Evolutionary conservation across 495 filamentous ascomycete genomes (phyloP).

Genomic region (Tuber indicum): DNA sequence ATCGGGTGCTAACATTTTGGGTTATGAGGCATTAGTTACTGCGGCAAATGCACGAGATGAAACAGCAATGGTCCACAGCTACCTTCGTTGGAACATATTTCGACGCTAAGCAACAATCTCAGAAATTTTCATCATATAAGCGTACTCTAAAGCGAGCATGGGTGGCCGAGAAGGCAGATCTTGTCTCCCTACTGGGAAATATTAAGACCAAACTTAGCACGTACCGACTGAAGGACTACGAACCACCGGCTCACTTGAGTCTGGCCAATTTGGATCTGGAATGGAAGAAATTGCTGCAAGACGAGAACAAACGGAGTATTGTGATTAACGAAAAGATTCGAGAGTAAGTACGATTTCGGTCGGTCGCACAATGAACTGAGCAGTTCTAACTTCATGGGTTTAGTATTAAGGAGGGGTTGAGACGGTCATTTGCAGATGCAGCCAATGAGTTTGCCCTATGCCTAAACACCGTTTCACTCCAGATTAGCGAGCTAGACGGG

Average conservation of each 20-base stretch:
- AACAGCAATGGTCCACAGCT: slow-evolving; percentile 65
- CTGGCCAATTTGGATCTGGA: slow-evolving; percentile 72
- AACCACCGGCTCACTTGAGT: slow-evolving; percentile 73
- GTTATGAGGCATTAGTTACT: slow-evolving; percentile 49
- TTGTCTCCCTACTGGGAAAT: slow-evolving; percentile 88
- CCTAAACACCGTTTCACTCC: slow-evolving; percentile 83
- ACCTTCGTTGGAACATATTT: slow-evolving; percentile 85
- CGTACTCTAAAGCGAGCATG: slow-evolving; percentile 79
- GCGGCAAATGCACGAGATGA: slow-evolving; percentile 63
- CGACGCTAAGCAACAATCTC: slow-evolving; percentile 82
- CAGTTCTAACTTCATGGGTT: not conserved
- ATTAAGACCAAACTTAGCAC: slow-evolving; percentile 98
- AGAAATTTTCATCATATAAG: slow-evolving; percentile 79
- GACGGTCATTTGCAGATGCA: slow-evolving; percentile 86
- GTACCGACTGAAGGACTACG: slow-evolving; percentile 82
- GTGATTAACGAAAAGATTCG: slow-evolving; percentile 96
- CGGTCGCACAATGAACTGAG: not conserved
- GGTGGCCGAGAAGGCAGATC: slow-evolving; percentile 95
- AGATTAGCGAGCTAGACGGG: slow-evolving; percentile 88
- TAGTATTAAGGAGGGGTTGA: slow-evolving; percentile 89
- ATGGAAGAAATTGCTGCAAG: slow-evolving; percentile 68
- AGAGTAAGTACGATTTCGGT: slow-evolving; percentile 53
- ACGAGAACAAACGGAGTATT: slow-evolving; percentile 80
- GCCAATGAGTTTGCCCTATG: slow-evolving; percentile 95
- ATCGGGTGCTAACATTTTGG: not conserved